Base-by-base conservation (phyloP, 164 flowering plant species). In the Santalum album region DNA sequence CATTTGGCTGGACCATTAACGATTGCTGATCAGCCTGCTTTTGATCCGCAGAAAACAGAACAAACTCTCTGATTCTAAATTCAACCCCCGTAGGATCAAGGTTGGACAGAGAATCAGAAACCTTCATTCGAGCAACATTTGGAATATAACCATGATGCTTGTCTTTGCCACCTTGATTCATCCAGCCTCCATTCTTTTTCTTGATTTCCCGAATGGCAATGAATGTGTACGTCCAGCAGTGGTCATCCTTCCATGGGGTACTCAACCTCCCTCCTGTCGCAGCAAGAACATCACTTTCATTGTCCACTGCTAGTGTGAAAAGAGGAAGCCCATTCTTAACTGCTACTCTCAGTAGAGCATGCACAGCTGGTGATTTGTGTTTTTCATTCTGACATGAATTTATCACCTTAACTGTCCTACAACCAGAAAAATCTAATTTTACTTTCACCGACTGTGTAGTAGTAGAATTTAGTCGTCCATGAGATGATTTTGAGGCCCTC, bases 71-170 rank as follows among this genome's bases (percentile, higher is more conserved):
- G 10, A 45, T 12, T 12, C 55, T 20, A 34, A 55, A 50, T 0
- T 52, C 49, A 40, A 56, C 16, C 10, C 36, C 65, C 6, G 52
- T 18, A 25, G 23, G 25, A 21, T 48, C 38, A 24, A 14, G 51
- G 51, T 44, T 35, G 2, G 23, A 16, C 32, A 53, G 49, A 25
- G 68, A 60, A 39, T 70, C 75, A 39, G 65, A 64, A 57, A 66
- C 78, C 51, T 71, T 71, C 78, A 73, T 60, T 35, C 71, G 78
- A 18, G 75, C 81, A 45, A 66, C 78, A 54, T 69, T 64, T 7
- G 67, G 63, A 25, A 57, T 48, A 50, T 68, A 73, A 25, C 69
- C 75, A 29, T 46, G 78, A 52, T 62, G 58, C 60, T 62, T 61
- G 57, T 67, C 59, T 54, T 65, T 75, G 36, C 58, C 49, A 19